Evolutionary conservation across 2,329 filamentous ascomycete species (phyloP).

Genomic region (Aspergillus sp.): DNA sequence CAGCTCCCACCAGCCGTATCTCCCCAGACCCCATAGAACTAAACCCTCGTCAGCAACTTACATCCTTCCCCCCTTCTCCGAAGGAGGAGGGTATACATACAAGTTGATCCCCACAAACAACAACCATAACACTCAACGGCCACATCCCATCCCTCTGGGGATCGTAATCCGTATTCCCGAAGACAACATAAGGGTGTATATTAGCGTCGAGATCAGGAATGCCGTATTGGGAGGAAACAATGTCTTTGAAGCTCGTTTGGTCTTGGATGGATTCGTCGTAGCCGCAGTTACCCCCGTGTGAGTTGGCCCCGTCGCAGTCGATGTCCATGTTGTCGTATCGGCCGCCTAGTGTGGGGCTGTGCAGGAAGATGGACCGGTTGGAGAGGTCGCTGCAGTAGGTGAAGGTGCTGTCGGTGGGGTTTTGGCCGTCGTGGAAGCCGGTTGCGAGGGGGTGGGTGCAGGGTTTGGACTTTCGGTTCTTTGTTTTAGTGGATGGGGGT

Average conservation of each 20-base stretch:
- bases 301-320: conserved; percentile 58
- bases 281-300: conserved; percentile 49
- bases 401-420: conserved; percentile 16
- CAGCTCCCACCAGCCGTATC: conserved; percentile 61
- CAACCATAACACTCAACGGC: conserved; percentile 57
- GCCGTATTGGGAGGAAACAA: conserved; percentile 39
- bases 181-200: conserved; percentile 56
- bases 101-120: conserved; percentile 55
- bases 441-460: conserved; percentile 22
- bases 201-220: conserved; percentile 54
- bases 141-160: conserved; percentile 48
- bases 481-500: too few relatives aligned
- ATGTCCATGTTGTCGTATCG: conserved; percentile 56
- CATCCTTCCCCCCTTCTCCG: neutral
- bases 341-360: neutral
- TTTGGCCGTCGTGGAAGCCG: conserved; percentile 23
- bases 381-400: conserved; percentile 51
- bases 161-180: conserved; percentile 54
- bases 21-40: conserved; percentile 63
- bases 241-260: conserved; percentile 51
- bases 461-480: conserved; percentile 12
- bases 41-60: neutral
- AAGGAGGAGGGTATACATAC: too few relatives aligned
- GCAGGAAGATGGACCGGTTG: neutral
- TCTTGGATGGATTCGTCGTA: conserved; percentile 43